Evolutionary conservation across 305 asterid genomes (phyloP).

Genomic region (Plantago coronopus): DNA sequence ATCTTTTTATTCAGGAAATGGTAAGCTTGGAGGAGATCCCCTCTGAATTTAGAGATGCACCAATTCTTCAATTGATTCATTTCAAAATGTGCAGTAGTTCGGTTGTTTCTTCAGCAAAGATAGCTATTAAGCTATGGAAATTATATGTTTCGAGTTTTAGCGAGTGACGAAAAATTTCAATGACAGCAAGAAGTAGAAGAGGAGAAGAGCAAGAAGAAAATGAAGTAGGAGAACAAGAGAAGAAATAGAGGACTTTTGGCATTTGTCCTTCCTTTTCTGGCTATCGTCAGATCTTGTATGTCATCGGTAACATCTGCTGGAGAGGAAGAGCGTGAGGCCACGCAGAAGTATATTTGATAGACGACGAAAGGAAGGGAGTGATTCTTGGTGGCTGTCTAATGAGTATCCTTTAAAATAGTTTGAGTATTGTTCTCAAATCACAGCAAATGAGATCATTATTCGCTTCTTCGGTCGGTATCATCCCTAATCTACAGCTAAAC

Average conservation of each 20-base stretch:
- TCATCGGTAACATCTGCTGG: not conserved
- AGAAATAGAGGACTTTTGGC: not conserved
- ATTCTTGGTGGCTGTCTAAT: not conserved
- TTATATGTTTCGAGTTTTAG: not conserved
- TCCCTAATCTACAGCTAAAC: too few species aligned
- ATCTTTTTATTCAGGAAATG: not conserved
- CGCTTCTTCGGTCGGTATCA: too few species aligned
- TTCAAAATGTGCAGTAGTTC: not conserved
- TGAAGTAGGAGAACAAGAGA: not conserved
- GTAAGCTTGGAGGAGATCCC: slow-evolving; percentile 12
- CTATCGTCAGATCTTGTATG: not conserved
- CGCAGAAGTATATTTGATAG: not conserved
- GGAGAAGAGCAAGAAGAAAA: not conserved
- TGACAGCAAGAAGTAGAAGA: not conserved
- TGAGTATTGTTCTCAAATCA: not conserved
- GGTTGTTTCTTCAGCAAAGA: slow-evolving; percentile 5
- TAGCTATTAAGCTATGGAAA: slow-evolving; percentile 2
- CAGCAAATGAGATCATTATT: not conserved
- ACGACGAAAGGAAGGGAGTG: not conserved
- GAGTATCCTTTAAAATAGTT: not conserved
- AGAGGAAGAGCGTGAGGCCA: not conserved
- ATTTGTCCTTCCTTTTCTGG: not conserved
- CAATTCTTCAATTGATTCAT: slow-evolving; percentile 6
- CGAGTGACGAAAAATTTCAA: not conserved
- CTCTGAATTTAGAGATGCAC: not conserved